Conservation (phyloP, 139 green algal species). For the Coelastrella sp. region DNA sequence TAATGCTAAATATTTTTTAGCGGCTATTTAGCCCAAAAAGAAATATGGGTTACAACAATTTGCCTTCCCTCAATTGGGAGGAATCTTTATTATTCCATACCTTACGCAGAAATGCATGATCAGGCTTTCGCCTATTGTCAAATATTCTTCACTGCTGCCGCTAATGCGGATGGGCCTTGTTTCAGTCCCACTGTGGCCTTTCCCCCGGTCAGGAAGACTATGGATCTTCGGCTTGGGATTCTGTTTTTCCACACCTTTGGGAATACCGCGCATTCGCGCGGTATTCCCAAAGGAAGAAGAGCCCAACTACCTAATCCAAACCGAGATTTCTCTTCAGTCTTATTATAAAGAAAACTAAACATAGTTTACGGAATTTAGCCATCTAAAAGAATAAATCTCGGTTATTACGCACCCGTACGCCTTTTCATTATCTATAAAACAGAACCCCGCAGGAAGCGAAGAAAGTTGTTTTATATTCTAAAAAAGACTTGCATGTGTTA, state of each 20-base stretch:
- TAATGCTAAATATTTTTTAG: background rate
- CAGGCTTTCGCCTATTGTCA: conserved; percentile 33
- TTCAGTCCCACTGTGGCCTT: conserved; percentile 38
- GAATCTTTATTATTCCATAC: background rate
- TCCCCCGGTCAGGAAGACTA: conserved; percentile 27
- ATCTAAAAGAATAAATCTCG: too few species aligned
- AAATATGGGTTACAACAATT: conserved; percentile 31
- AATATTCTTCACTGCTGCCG: conserved; percentile 33
- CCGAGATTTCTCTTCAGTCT: background rate
- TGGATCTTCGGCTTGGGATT: conserved; percentile 31
- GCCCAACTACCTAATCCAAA: conserved; percentile 22
- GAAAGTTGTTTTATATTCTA: background rate
- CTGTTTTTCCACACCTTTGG: background rate
- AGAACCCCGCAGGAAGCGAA: background rate
- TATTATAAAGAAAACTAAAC: background rate
- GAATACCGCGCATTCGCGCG: background rate
- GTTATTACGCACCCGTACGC: conserved; percentile 35
- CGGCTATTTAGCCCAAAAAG: background rate
- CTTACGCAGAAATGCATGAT: conserved; percentile 32
- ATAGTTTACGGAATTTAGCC: too few species aligned
- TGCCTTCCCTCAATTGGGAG: conserved; percentile 4
- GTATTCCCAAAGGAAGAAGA: too few species aligned
- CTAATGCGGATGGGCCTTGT: conserved; percentile 32
- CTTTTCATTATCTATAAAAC: background rate
- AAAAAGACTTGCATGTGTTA: conserved; percentile 44